Evolutionary conservation across 2,329 filamentous ascomycete genomes (phyloP).

Genomic region (Alternaria ethzedia): DNA sequence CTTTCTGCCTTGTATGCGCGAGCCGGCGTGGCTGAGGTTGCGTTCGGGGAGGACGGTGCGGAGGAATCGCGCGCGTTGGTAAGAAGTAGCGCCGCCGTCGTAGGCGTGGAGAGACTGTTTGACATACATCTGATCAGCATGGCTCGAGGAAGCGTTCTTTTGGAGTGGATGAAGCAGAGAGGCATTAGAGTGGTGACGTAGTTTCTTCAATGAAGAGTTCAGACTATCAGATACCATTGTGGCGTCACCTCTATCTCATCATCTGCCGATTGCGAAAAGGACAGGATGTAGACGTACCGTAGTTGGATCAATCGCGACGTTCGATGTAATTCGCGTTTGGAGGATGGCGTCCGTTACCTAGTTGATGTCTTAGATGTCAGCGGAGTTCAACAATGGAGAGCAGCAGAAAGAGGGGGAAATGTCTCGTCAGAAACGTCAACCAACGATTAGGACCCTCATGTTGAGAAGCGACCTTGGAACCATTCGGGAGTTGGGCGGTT

Average conservation of each 20-base stretch:
- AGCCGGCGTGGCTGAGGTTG: background rate
- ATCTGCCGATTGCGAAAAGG: background rate
- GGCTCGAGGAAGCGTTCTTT: background rate
- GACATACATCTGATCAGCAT: background rate
- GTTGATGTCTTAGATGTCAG: background rate
- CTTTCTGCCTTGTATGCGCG: background rate
- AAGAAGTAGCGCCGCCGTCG: background rate
- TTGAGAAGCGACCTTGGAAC: background rate
- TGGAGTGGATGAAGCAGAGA: background rate
- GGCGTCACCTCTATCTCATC: background rate
- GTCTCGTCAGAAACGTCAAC: background rate
- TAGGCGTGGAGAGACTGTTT: background rate
- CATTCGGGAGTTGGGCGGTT: background rate
- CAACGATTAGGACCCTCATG: background rate
- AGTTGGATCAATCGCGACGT: background rate
- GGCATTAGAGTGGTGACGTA: background rate
- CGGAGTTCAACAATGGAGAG: background rate
- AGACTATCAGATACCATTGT: background rate
- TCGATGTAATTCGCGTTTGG: fast-evolving
- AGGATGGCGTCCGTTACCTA: background rate
- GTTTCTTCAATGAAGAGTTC: background rate
- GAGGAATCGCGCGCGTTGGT: background rate
- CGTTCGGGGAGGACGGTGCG: background rate
- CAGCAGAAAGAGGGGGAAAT: background rate
- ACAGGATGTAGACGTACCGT: background rate